Evolutionary conservation across 495 filamentous ascomycete genomes (phyloP), one percentile per base, ranked within the genome.

Genomic region (Saxispiralis lemnorum): DNA sequence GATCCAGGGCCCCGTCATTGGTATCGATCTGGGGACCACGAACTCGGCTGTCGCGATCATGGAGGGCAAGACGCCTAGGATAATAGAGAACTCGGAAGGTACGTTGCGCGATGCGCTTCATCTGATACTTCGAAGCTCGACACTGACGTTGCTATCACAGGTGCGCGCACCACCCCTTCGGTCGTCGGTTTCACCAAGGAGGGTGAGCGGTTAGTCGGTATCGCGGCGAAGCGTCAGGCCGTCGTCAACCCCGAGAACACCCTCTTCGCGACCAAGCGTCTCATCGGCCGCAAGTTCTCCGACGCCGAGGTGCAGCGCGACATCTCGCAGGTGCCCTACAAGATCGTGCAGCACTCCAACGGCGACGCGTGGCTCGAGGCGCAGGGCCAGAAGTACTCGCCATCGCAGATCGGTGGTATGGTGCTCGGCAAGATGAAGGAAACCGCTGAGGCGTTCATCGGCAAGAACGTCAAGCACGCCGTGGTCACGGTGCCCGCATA

Each of bases 171-270:
- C 61, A 97, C 89, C 31, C 89, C 89, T 32, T 97, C 89, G 14
- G 87, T 94, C 28, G 88, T 97, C 51, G 89, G 83, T 55, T 96
- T 97, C 66, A 81, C 89, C 35, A 78, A 93, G 67, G 86, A 94
- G 65, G 92, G 92, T 46, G 89, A 97, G 73, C 82, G 92, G 49
- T 68, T 97, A 45, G 89, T 97, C 51, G 89, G 89, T 81, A 85
- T 96, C 53, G 84, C 89, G 39, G 89, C 89, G 50, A 97, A 97
- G 76, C 88, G 89, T 59, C 89, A 97, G 66, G 89, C 89, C 39
- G 92, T 96, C 54, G 92, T 97, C 54, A 97, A 97, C 72, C 89
- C 89, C 2, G 89, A 97, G 65, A 96, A 97, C 68, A 97, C 89
- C 38, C 78, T 97, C 39, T 97, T 97, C 61, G 89, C 89, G 65